A percentile compares a stretch with the other conserved stretches of the same genome.
Conservation (phyloP, 2,329 filamentous ascomycete species). For the Leptosphaerulina australis region DNA sequence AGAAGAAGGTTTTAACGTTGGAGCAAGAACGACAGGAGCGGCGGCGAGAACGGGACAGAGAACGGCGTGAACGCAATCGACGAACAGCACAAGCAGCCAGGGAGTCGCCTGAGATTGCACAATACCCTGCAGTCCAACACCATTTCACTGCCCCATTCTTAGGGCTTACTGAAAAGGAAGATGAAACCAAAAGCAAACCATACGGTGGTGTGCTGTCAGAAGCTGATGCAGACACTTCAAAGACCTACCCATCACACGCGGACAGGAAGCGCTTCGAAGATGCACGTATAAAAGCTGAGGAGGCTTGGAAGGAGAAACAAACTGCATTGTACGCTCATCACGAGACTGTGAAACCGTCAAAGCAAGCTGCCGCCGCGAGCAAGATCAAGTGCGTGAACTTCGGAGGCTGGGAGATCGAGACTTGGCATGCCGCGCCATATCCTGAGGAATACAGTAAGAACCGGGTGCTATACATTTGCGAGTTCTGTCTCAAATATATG, state of each 20-base stretch:
- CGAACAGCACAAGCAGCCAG: slow-evolving; percentile 51
- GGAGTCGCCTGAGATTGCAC: slow-evolving; percentile 53
- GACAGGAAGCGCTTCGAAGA: slow-evolving; percentile 89
- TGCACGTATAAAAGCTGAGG: slow-evolving; percentile 87
- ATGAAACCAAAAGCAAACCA: slow-evolving; percentile 89
- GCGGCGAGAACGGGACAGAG: slow-evolving; percentile 43
- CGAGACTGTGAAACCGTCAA: slow-evolving; percentile 60
- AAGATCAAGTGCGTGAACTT: slow-evolving; percentile 99
- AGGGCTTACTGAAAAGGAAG: slow-evolving; percentile 87
- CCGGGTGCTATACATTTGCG: slow-evolving; percentile 96
- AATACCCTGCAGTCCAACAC: slow-evolving; percentile 66
- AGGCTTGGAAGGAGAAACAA: slow-evolving; percentile 80
- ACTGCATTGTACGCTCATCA: slow-evolving; percentile 69
- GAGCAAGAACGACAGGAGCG: slow-evolving; percentile 42
- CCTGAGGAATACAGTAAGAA: slow-evolving; percentile 98
- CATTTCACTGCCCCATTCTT: slow-evolving; percentile 81
- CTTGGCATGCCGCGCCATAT: slow-evolving; percentile 98
- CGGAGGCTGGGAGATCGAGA: slow-evolving; percentile 96
- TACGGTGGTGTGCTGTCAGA: slow-evolving; percentile 94
- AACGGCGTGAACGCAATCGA: slow-evolving; percentile 54
- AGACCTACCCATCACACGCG: slow-evolving; percentile 78
- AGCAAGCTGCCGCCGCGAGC: slow-evolving; percentile 83
- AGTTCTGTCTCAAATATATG: slow-evolving; percentile 99
- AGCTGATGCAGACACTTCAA: slow-evolving; percentile 85
- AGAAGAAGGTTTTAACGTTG: slow-evolving; percentile 50